Base-by-base conservation (phyloP, 352 stramenopile genomes). In the Pythium phragmiticola region DNA sequence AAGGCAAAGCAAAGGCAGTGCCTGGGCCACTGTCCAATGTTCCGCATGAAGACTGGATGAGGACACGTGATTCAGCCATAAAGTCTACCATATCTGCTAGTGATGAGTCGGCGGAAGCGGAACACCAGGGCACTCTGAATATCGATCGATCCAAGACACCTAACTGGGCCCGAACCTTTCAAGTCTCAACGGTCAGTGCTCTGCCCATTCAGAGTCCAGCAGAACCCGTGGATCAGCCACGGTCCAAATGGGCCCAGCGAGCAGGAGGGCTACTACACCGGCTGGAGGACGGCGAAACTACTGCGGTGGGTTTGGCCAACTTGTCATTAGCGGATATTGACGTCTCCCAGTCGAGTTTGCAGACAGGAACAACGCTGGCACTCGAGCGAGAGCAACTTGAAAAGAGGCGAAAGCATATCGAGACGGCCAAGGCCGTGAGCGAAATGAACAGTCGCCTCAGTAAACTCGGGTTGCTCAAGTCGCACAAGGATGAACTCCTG, bases 31-130 rank as follows among this genome's bases (percentile, higher is more conserved):
- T 84, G 69, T 72, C 73, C 21, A 75, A 75, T 41, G 74, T 84
- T 0, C 74, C 76, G 4, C 87, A 89, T 65, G 83, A 89, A 43
- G 75, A 88, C 2, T 92, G 83, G 83, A 92, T 92, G 81, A 53
- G 71, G 37, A 92, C 81, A 9, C 77, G 78, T n/a, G 61, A 74
- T 12, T 77, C 75, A 6, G 78, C 78, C 21, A 88, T 78, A 59
- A 75, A 73, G 41, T 78, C 77, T 4, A 63, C 80, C n/a, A 21
- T 69, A 34, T 30, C 26, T 30, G 26, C 26, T 5, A 2, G 26
- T 30, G 65, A 43, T 36, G 8, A n/a, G 2, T 7, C 8, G 2
- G 4, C 13, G 2, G 7, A 45, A 14, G 21, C 23, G 14, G 21
- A 23, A 9, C 7, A 33, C 17, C n/a, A 52, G 21, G 54, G 47